Evolutionary conservation across 306 rosid species (phyloP).

Genomic region (Corylus heterophylla): DNA sequence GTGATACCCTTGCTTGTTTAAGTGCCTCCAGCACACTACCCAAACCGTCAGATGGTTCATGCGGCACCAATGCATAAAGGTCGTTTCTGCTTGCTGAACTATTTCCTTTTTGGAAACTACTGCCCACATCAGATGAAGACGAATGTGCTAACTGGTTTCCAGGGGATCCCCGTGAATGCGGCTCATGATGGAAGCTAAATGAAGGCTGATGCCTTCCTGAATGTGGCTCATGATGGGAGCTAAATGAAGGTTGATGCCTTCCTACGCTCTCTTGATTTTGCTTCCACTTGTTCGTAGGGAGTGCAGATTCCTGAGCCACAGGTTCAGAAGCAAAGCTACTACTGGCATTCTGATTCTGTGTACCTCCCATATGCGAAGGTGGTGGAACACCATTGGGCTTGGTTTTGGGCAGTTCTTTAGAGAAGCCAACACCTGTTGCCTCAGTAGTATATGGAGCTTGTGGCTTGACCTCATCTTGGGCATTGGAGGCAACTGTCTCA

Average conservation of each 20-base stretch:
- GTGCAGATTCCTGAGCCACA: slow-evolving; percentile 48
- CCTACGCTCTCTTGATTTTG: slow-evolving; percentile 42
- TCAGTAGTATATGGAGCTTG: not conserved
- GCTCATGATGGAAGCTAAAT: slow-evolving; percentile 30
- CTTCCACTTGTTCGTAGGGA: slow-evolving; percentile 39
- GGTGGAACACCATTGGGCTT: slow-evolving; percentile 39
- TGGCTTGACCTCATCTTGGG: slow-evolving; percentile 37
- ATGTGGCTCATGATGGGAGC: no score
- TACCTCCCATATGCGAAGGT: slow-evolving; percentile 34
- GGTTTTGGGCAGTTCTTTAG: slow-evolving; percentile 38
- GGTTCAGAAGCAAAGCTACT: slow-evolving; percentile 36
- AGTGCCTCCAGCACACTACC: slow-evolving; percentile 78
- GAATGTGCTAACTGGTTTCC: slow-evolving; percentile 29
- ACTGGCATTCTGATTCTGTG: slow-evolving; percentile 30
- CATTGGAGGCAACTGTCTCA: slow-evolving; percentile 31
- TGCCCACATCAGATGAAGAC: slow-evolving; percentile 30
- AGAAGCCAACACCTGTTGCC: slow-evolving; percentile 15
- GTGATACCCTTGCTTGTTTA: slow-evolving; percentile 64
- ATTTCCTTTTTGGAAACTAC: slow-evolving; percentile 34
- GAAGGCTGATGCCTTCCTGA: slow-evolving; percentile 31
- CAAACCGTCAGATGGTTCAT: slow-evolving; percentile 43
- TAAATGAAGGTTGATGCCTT: not conserved
- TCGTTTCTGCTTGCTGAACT: slow-evolving; percentile 46
- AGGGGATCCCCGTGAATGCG: slow-evolving; percentile 24
- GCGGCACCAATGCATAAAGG: slow-evolving; percentile 68